Base-by-base conservation (phyloP, 768 basidiomycete genomes). In the Leccinum pellstonianum region DNA sequence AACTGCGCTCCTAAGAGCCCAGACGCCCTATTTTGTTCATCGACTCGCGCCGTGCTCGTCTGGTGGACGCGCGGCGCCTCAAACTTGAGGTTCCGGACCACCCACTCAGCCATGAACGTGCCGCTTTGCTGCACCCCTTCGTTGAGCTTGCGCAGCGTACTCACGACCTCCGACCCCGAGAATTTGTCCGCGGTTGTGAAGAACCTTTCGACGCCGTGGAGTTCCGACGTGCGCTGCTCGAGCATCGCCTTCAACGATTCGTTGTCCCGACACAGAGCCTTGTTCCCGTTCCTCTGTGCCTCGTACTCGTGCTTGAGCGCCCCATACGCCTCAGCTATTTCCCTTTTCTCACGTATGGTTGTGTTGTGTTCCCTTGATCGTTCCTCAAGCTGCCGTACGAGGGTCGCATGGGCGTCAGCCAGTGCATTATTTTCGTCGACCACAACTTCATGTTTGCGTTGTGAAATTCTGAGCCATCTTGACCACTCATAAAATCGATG, bases 111-210 rank as follows among this genome's bases (percentile, higher is more conserved):
- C 52, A 84, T 75, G 33, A 70, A 73, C 0, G 79, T 76, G 9
- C 79, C 75, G 15, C 71, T 74, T 59, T 83, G 81, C 49, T 73
- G 77, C 19, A 82, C 79, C 57, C 77, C 77, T 17, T 77, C 66
- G 60, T 83, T 80, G 38, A 85, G 66, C n/a, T 69, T 71, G 38
- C 76, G 73, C 4, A 84, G 66, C 60, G 77, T 73, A 8, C 66
- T 63, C 31, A 77, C 67, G 7, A 84, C 76, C 35, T 86, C 83
- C 12, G 76, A 76, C 11, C 75, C 76, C 0, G 83, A 78, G 43
- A 76, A 69, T 1, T 65, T 50, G 60, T 83, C 80, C 5, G 72
- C 75, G 41, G 73, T 77, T 14, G 74, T 70, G 55, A 80, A 67
- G 70, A 79, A 84, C 53, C 60, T 72, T 62, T 81, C 79, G 5